phyloP scores from a whole-genome alignment of 1,139 yeast species.

The Scheffersomyces titani region DNA sequence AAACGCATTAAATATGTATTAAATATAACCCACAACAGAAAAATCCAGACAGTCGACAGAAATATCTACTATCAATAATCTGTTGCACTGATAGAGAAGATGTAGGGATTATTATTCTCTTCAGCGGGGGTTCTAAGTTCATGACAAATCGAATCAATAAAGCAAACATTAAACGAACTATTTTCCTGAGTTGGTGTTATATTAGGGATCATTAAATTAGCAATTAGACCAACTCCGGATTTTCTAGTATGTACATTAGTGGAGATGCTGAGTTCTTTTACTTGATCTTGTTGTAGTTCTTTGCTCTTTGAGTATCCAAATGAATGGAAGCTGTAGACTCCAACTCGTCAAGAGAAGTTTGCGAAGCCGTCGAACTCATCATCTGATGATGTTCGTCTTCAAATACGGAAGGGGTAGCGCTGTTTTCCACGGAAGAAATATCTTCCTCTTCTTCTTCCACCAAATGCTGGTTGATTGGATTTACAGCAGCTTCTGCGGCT shows the following conservation, averaged over 20 bases:
- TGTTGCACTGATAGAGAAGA: not conserved
- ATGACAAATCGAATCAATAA: not conserved
- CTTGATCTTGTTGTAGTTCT: conserved; percentile 1
- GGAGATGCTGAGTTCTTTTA: not conserved
- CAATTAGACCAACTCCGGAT: conserved; percentile 1
- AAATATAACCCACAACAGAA: not conserved
- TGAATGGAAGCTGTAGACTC: conserved; percentile 11
- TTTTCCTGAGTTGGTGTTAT: not conserved
- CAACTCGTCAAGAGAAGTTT: conserved; percentile 35
- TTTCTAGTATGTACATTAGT: conserved; percentile 1
- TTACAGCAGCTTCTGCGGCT: conserved; percentile 17
- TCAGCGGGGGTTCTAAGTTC: not conserved
- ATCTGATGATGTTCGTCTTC: conserved; percentile 22
- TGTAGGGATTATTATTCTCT: not conserved
- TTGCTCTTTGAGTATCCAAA: not conserved
- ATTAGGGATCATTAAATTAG: not conserved
- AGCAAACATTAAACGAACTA: not conserved
- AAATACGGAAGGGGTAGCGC: conserved; percentile 45
- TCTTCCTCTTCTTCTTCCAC: conserved; percentile 30
- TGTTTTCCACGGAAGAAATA: conserved; percentile 29
- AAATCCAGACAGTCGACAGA: not conserved
- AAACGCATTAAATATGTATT: not conserved
- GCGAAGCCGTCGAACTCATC: conserved; percentile 29
- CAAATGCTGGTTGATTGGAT: conserved; percentile 13
- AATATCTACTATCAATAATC: not conserved